These are phyloP conservation scores for Silene coronaria DNA, from an alignment of 179 eudicot species.

Conservation along the genomic window DNA sequence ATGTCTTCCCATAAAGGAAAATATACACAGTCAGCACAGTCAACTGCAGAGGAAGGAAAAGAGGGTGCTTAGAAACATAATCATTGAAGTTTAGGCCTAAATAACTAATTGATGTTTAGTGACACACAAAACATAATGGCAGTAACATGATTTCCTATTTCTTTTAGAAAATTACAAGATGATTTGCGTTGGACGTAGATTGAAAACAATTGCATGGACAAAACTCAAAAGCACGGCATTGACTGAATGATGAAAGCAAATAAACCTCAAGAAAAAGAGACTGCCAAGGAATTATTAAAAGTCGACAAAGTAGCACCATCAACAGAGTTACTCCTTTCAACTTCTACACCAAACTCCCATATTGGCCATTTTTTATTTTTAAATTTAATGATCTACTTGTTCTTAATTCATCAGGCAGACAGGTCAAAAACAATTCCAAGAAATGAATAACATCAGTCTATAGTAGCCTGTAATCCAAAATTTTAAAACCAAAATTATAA, in stretches of 20 bases:
- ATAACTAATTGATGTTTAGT: background rate
- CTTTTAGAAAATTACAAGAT: background rate
- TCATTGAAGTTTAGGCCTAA: background rate
- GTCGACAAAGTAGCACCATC: background rate
- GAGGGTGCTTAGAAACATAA: conserved; percentile 27
- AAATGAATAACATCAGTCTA: background rate
- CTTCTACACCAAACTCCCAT: background rate
- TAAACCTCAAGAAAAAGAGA: background rate
- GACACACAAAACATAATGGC: background rate
- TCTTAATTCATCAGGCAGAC: background rate
- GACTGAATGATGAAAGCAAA: background rate
- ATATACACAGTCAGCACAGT: conserved; percentile 89
- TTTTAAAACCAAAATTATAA: background rate
- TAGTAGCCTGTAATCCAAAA: background rate
- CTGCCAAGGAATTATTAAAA: background rate
- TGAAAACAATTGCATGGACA: background rate
- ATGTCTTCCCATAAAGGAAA: conserved; percentile 88
- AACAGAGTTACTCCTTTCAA: background rate
- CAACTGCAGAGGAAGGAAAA: conserved; percentile 54
- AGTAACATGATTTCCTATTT: background rate
- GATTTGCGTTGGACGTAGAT: background rate
- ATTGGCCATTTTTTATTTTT: background rate
- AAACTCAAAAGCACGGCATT: background rate
- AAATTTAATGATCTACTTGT: background rate
- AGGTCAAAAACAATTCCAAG: background rate